Evolutionary conservation across 257 asterid species (phyloP), one percentile per base, ranked within the genome.

Genomic region (Solanum neorickii): DNA sequence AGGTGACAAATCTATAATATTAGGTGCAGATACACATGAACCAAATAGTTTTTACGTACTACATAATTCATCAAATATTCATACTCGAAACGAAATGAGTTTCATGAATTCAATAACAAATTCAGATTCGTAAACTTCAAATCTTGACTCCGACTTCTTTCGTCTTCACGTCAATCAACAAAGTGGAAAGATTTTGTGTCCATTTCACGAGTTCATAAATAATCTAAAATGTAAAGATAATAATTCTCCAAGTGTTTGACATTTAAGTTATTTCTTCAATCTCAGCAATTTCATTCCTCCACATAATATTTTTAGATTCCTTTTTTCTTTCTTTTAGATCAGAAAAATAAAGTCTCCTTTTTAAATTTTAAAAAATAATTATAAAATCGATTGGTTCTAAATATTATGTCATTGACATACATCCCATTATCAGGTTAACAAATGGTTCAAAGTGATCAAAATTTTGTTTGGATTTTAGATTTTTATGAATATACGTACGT

Each of bases 91-190:
- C 29, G 11, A 27, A 27, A 27, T 13, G 11, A 25, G 12, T 12
- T 69, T 12, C 15, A 69, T 3, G 12, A 29, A 29, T 29, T 7
- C 15, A 33, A 13, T 3, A 20, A 68, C 21, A 27, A 69, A 14
- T 29, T 70, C 0, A 31, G 1, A 15, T 0, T 9, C 2, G 0
- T 27, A 15, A 69, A 29, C n/a, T 69, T 1, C 3, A 69, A 69
- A 69, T 69, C 7, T 69, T 69, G n/a, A 69, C 20, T 31, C 3
- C 2, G 0, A 52, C 76, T 29, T 27, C 21, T 5, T 15, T 49
- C 9, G 6, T 15, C 37, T 27, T 3, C 73, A 6, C 13, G 1
- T 27, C 20, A 66, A 27, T 66, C 20, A 68, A 27, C 5, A 69
- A 69, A 29, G 7, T 31, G 76, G 76, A 31, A 69, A 21, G 13